Evolutionary conservation across 768 basidiomycete genomes (phyloP).

Genomic region (Amanita muscaria): DNA sequence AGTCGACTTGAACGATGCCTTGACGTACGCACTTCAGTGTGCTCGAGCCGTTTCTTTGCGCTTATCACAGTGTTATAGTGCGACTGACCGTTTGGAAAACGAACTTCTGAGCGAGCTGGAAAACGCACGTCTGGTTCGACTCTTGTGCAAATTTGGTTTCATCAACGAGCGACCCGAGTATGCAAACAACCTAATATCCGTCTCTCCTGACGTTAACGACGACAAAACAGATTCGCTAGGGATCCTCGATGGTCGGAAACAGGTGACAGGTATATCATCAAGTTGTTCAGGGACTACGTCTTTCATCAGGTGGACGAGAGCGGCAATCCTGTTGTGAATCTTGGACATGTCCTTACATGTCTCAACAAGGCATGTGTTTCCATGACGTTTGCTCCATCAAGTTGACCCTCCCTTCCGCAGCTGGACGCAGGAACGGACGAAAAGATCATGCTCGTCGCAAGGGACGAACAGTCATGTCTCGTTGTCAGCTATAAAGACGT

Average conservation of each 20-base stretch:
- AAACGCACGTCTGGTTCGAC: slow-evolving; percentile 83
- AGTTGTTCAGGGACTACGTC: slow-evolving; percentile 95
- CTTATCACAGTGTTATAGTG: slow-evolving; percentile 32
- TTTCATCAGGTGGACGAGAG: slow-evolving; percentile 95
- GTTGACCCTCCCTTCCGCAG: slow-evolving; percentile 28
- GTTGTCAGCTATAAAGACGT: slow-evolving; percentile 91
- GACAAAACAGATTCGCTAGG: slow-evolving; percentile 68
- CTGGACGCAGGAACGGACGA: slow-evolving; percentile 93
- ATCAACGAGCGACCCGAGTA: slow-evolving; percentile 99
- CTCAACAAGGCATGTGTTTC: slow-evolving; percentile 72
- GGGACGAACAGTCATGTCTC: slow-evolving; percentile 94
- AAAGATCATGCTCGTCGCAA: slow-evolving; percentile 85
- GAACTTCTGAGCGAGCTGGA: slow-evolving; percentile 87
- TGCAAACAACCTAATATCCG: too few relatives aligned
- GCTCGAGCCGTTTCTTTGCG: slow-evolving; percentile 1
- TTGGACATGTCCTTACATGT: slow-evolving; percentile 85
- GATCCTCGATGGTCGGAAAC: slow-evolving; percentile 98
- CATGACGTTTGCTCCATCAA: not conserved
- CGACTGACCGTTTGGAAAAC: slow-evolving; percentile 71
- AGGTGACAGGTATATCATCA: slow-evolving; percentile 95
- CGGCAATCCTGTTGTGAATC: slow-evolving; percentile 81
- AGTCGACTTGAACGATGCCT: slow-evolving; percentile 79
- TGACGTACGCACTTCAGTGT: slow-evolving; percentile 50
- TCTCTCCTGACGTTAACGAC: slow-evolving; percentile 12
- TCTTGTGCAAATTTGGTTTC: slow-evolving; percentile 92